Conservation (phyloP, 768 basidiomycete genomes). For the Naganishia vaughanmartiniae region DNA sequence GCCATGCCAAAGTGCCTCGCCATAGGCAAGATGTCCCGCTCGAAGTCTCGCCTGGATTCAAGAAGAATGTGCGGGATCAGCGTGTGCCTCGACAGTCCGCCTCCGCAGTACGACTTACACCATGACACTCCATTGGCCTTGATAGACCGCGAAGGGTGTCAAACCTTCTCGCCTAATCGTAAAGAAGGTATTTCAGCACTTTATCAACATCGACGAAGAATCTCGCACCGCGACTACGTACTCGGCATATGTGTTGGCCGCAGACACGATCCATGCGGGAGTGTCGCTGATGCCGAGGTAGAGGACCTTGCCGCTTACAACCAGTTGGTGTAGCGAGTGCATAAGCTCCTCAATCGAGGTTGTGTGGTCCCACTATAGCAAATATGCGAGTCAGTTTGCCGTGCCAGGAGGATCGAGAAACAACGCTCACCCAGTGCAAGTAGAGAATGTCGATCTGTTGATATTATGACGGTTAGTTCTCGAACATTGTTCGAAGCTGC, state of each 20-base stretch:
- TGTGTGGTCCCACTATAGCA: conserved; percentile 35
- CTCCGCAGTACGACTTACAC: conserved; percentile 1
- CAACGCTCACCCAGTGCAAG: conserved; percentile 36
- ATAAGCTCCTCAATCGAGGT: conserved; percentile 39
- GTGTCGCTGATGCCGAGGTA: conserved; percentile 42
- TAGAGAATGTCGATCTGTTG: conserved; percentile 36
- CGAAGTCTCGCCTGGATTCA: conserved; percentile 48
- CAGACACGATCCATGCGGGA: conserved; percentile 39
- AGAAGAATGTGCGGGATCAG: not conserved
- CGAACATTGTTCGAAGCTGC: no score
- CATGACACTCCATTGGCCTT: conserved; percentile 53
- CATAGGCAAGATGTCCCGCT: conserved; percentile 56
- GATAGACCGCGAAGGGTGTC: conserved; percentile 50
- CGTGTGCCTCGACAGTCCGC: not conserved
- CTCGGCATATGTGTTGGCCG: conserved; percentile 38
- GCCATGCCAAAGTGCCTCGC: conserved; percentile 46
- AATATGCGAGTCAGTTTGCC: not conserved
- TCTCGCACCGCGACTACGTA: not conserved
- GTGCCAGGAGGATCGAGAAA: not conserved
- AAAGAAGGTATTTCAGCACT: no score
- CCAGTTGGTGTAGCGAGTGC: conserved; percentile 33
- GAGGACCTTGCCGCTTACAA: conserved; percentile 38
- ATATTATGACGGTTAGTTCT: no score
- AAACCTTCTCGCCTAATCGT: conserved; percentile 11
- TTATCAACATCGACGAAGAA: not conserved